Base-by-base conservation (phyloP, 768 basidiomycete species). In the Pulveroboletus sp. region DNA sequence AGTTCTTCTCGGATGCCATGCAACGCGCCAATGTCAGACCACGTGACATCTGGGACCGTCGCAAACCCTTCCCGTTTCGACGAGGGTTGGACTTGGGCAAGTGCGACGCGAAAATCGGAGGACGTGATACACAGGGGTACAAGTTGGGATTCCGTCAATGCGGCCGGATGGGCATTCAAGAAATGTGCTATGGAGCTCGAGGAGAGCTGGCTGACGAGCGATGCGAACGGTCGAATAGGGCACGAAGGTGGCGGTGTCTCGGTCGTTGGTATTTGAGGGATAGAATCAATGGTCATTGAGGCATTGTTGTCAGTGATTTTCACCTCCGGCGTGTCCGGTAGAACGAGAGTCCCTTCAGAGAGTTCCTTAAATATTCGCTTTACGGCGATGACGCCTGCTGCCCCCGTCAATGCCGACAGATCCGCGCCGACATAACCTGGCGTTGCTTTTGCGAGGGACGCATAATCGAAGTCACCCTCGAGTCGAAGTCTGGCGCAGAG, bases 391-490 rank as follows among this genome's bases (percentile, higher is more conserved):
- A 97, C 89, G 2, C 95, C 95, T 2, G 95, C 95, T 18, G 93
- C 93, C 8, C 92, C 89, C 0, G 93, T 90, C 6, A 98, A 71
- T 1, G 94, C 89, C 1, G 89, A 81, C 30, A 98, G 68, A 72
- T 99, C 95, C 0, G 96, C 96, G 27, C 96, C 94, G 11, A 98
- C 94, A 59, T 96, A 99, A 3, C 96, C 96, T 3, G 96, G 96
- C 0, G 95, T 99, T 1, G 87, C 83, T 69, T 92, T 95, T 17
- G 95, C 94, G 5, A 99, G 76, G 5, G 78, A 76, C 7, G 73
- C 64, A 66, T 93, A 96, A 66, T 99, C 83, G 54, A 98, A 93
- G 54, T 93, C 83, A 13, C 92, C 92, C 17, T 86, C 82, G 9
- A 98, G 73, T 21, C 89, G 80, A 8, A 99, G 77, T 61, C 89